phyloP scores from a whole-genome alignment of 176 grass and related monocot species.

The Paspalum notatum region DNA sequence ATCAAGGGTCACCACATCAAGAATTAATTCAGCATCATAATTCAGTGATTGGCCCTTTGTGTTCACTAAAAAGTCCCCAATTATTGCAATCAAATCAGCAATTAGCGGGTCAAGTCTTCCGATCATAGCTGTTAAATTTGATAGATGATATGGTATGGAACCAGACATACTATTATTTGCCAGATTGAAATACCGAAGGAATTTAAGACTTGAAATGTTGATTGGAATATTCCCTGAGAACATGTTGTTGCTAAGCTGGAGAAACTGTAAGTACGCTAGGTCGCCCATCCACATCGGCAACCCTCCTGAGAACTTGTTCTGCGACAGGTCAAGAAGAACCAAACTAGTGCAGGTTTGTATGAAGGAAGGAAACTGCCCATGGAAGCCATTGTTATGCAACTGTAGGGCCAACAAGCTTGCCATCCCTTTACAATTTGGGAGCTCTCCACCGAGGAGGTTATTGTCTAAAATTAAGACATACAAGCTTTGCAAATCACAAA shows the following conservation, averaged over 20 bases:
- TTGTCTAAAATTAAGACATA: not conserved
- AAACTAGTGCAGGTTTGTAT: too few species aligned
- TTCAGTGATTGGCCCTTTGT: not conserved
- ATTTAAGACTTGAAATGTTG: not conserved
- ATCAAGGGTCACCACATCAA: not conserved
- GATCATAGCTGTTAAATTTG: constrained; percentile 32
- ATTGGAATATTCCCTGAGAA: constrained; percentile 42
- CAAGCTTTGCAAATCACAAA: not conserved
- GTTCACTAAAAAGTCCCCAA: not conserved
- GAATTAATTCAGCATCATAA: not conserved
- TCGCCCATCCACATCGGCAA: constrained; percentile 38
- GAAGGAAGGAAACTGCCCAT: not conserved
- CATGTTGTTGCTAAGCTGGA: constrained; percentile 40
- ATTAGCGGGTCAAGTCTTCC: too few species aligned
- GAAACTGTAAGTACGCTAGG: not conserved
- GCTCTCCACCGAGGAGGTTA: constrained; percentile 27
- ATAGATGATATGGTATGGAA: constrained; percentile 18
- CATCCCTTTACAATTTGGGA: not conserved
- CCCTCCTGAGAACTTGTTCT: too few species aligned
- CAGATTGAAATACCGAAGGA: constrained; percentile 38
- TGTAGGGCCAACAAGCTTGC: not conserved
- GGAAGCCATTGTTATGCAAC: constrained; percentile 32
- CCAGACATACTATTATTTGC: constrained; percentile 39
- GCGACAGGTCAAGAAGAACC: too few species aligned
- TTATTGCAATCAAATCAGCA: too few species aligned